These are phyloP conservation scores for Exophiala dermatitidis DNA, from an alignment of 2,329 filamentous ascomycete genomes.

Conservation along the genomic window DNA sequence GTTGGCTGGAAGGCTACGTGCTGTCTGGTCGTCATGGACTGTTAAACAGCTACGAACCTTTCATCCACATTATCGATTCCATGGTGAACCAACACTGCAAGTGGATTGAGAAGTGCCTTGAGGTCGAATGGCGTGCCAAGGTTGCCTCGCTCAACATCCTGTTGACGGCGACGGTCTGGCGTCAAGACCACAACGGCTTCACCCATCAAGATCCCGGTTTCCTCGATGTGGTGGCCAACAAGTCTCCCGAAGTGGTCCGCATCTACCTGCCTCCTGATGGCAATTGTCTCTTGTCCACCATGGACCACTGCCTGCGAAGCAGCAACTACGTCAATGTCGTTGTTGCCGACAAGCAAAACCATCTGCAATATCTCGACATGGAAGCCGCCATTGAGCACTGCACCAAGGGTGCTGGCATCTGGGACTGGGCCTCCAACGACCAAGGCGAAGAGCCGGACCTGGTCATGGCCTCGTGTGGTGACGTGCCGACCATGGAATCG, in stretches of 20 bases:
- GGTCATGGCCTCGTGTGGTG: constrained; percentile 69
- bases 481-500: constrained; percentile 66
- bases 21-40: constrained; percentile 68
- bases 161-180: constrained; percentile 70
- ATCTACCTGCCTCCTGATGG: constrained; percentile 76
- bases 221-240: constrained; percentile 71
- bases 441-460: constrained; percentile 61
- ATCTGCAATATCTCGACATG: constrained; percentile 68
- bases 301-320: constrained; percentile 67
- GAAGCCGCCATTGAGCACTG: constrained; percentile 67
- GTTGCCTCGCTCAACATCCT: constrained; percentile 72
- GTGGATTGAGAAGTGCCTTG: constrained; percentile 75
- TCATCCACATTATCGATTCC: constrained; percentile 74
- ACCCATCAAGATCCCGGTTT: constrained; percentile 76
- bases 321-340: constrained; percentile 76
- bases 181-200: constrained; percentile 79
- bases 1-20: constrained; percentile 73
- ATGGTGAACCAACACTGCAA: constrained; percentile 86
- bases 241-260: constrained; percentile 69
- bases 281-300: constrained; percentile 67
- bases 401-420: constrained; percentile 71
- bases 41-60: constrained; percentile 75
- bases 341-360: constrained; percentile 72
- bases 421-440: constrained; percentile 69
- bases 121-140: constrained; percentile 68